These are phyloP conservation scores for Coemansia sp. DNA, from an alignment of 371 early-diverging fungal species.

Conservation along the genomic window DNA sequence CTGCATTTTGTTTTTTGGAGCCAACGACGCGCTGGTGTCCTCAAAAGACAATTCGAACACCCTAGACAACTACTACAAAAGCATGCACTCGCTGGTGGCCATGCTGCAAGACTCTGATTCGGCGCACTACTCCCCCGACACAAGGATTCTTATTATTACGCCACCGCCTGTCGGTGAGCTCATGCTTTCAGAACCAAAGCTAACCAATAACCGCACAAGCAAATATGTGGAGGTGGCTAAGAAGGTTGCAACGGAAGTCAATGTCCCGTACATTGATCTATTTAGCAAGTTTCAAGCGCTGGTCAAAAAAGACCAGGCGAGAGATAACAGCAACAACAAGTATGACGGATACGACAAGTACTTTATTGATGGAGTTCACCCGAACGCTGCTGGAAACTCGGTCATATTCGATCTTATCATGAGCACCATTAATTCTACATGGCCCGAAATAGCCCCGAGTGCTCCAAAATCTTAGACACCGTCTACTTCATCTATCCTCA, in stretches of 20 bases:
- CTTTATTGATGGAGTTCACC: conserved; percentile 10
- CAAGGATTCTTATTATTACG: conserved; percentile 67
- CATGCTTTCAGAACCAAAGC: conserved; percentile 39
- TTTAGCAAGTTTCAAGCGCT: conserved; percentile 55
- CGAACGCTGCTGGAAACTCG: conserved; percentile 9
- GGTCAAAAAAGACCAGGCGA: neutral
- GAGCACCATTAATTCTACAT: neutral
- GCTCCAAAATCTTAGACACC: too few species aligned
- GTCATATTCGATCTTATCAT: conserved; percentile 12
- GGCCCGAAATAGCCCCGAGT: neutral
- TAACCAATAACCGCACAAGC: conserved; percentile 52
- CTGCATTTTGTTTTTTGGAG: conserved; percentile 56
- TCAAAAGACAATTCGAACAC: conserved; percentile 61
- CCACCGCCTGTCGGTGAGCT: conserved; percentile 70
- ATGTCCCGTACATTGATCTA: conserved; percentile 55
- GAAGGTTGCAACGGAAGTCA: conserved; percentile 53
- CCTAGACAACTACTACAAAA: conserved; percentile 57
- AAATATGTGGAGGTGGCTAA: conserved; percentile 61
- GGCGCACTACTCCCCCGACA: conserved; percentile 56
- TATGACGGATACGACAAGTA: conserved; percentile 20
- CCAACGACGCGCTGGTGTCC: conserved; percentile 71
- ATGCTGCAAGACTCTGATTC: conserved; percentile 56
- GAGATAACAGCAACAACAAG: neutral
- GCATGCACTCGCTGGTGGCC: conserved; percentile 59
- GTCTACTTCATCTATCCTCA: too few species aligned